Evolutionary conservation across 2,329 filamentous ascomycete genomes (phyloP).

Genomic region (Diaporthe nobilis): DNA sequence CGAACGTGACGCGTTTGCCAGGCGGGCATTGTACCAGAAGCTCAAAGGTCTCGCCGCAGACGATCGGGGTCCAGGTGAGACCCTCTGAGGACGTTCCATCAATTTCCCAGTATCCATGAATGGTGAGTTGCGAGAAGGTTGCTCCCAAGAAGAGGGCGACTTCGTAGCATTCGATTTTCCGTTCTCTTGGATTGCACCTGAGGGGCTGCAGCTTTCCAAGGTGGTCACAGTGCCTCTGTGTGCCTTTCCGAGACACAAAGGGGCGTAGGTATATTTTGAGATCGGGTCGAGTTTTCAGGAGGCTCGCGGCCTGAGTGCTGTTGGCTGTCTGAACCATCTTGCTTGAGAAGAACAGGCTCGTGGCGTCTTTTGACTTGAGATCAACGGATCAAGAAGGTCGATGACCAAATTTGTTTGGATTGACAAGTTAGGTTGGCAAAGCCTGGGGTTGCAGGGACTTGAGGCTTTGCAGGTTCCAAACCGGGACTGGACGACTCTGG

Average conservation of each 20-base stretch:
- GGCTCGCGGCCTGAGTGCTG: too few species aligned
- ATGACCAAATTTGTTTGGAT: background rate
- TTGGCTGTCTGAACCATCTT: background rate
- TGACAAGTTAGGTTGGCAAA: background rate
- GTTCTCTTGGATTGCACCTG: background rate
- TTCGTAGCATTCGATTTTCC: background rate
- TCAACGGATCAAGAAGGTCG: background rate
- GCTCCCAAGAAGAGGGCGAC: background rate
- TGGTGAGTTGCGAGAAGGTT: background rate
- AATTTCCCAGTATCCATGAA: constrained; percentile 19
- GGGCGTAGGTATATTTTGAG: background rate
- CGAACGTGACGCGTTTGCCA: constrained; percentile 24
- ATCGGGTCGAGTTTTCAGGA: background rate
- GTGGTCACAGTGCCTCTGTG: constrained; percentile 33
- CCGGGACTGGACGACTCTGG: background rate
- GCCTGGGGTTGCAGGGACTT: background rate
- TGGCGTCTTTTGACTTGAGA: background rate
- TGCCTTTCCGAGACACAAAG: background rate
- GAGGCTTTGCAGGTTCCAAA: background rate
- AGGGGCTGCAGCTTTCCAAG: background rate
- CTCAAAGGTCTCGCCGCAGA: constrained; percentile 24
- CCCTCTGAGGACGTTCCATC: background rate
- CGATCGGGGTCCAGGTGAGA: background rate
- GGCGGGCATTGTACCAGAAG: constrained; percentile 10
- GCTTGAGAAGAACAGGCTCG: background rate